These are phyloP conservation scores for Clarkia xantiana DNA, from an alignment of 345 rosid genomes.

Conservation along the genomic window DNA sequence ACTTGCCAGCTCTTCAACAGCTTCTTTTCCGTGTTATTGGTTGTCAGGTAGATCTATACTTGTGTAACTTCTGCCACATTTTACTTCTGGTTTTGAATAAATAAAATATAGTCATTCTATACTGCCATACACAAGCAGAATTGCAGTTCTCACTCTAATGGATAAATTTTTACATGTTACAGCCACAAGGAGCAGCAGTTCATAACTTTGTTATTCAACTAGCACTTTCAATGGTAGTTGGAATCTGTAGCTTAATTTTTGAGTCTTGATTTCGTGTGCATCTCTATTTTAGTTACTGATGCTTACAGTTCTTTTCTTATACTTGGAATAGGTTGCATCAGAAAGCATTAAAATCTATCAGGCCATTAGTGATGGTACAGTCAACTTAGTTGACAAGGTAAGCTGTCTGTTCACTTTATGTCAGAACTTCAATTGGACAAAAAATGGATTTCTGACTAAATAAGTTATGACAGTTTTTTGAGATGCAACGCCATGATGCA, in stretches of 20 bases:
- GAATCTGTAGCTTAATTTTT: not conserved
- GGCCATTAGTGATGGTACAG: conserved; percentile 73
- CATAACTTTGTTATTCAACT: conserved; percentile 68
- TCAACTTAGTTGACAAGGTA: conserved; percentile 95
- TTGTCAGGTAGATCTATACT: conserved; percentile 51
- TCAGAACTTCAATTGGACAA: conserved; percentile 9
- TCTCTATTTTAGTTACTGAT: conserved; percentile 3
- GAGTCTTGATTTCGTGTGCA: conserved; percentile 1
- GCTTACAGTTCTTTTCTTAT: conserved; percentile 4
- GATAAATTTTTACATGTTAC: conserved; percentile 17
- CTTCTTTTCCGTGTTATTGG: conserved; percentile 87
- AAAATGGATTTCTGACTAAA: conserved; percentile 11
- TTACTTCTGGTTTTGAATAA: not conserved
- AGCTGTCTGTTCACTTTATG: conserved; percentile 4
- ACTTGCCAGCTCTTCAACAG: conserved; percentile 82
- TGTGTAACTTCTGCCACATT: not conserved
- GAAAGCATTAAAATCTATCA: conserved; percentile 85
- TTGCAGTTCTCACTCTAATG: conserved; percentile 3
- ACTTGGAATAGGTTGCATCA: conserved; percentile 50
- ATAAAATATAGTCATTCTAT: not conserved
- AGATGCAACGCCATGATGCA: conserved; percentile 88
- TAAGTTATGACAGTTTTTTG: conserved; percentile 63
- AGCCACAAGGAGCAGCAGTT: conserved; percentile 91
- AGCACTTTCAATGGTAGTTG: conserved; percentile 78
- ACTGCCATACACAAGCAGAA: not conserved